These are phyloP conservation scores for Candida sithepensis DNA, from an alignment of 805 yeast species.

Conservation along the genomic window DNA sequence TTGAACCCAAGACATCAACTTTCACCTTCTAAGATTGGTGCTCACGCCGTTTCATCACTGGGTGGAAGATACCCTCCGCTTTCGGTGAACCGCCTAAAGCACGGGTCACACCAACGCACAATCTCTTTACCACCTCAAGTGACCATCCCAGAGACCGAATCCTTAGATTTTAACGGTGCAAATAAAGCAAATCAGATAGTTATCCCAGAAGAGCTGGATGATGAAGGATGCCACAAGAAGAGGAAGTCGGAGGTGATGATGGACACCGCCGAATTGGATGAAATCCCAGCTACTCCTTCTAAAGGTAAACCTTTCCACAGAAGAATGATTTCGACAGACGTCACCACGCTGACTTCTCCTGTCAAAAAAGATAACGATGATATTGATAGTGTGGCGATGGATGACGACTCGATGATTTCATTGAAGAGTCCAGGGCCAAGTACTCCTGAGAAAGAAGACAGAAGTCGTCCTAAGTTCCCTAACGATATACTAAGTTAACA, in stretches of 20 bases:
- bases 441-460: neutral
- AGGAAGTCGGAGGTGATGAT: conserved; percentile 4
- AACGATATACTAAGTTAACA: conserved; percentile 12
- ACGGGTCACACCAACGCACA: conserved; percentile 36
- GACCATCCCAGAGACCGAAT: conserved; percentile 30
- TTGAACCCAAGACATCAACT: conserved; percentile 20
- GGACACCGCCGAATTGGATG: neutral
- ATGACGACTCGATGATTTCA: conserved; percentile 4
- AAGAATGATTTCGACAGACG: conserved; percentile 2
- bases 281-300: neutral
- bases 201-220: conserved; percentile 14
- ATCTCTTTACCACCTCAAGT: conserved; percentile 38
- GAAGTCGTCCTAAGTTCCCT: conserved; percentile 9
- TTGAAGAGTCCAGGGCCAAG: conserved; percentile 6
- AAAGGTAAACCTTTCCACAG: neutral
- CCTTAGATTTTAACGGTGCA: conserved; percentile 31
- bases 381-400: neutral
- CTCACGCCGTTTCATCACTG: conserved; percentile 60
- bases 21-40: conserved; percentile 60
- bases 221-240: conserved; percentile 12
- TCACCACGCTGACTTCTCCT: conserved; percentile 1
- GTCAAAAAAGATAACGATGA: neutral
- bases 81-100: conserved; percentile 21
- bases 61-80: conserved; percentile 24
- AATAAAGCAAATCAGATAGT: conserved; percentile 23